Evolutionary conservation across 306 rosid genomes (phyloP).

Genomic region (Calophaca sinica): DNA sequence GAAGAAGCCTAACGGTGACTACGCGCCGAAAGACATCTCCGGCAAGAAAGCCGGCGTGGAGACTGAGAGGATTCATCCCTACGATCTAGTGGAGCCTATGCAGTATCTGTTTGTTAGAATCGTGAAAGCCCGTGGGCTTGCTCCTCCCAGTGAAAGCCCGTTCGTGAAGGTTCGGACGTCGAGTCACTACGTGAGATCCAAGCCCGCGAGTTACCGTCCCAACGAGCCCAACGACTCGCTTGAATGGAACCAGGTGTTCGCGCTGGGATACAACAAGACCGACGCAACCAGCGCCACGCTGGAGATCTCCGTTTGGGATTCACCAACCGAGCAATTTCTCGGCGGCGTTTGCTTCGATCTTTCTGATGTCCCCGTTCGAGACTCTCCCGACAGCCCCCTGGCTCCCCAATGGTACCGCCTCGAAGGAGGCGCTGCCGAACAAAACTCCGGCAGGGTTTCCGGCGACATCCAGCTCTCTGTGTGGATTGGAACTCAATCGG

Average conservation of each 20-base stretch:
- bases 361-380: constrained; percentile 58
- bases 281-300: constrained; percentile 63
- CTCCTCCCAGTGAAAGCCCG: constrained; percentile 59
- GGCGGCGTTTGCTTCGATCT: constrained; percentile 81
- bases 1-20: constrained; percentile 71
- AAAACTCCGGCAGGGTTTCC: constrained; percentile 45
- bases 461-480: constrained; percentile 58
- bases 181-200: constrained; percentile 55
- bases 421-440: constrained; percentile 55
- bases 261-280: constrained; percentile 57
- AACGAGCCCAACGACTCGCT: constrained; percentile 77
- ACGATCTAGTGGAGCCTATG: constrained; percentile 91
- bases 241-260: constrained; percentile 84
- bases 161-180: constrained; percentile 68
- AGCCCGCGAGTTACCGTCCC: constrained; percentile 60
- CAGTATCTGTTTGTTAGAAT: constrained; percentile 76
- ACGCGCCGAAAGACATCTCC: constrained; percentile 68
- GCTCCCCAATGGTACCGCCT: constrained; percentile 66
- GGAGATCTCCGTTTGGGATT: constrained; percentile 80
- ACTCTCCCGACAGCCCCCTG: constrained; percentile 59
- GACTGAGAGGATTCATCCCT: constrained; percentile 73
- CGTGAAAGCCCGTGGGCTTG: constrained; percentile 76
- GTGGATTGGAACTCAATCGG: constrained; percentile 62
- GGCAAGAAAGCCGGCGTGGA: constrained; percentile 45
- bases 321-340: constrained; percentile 64